These are phyloP conservation scores for Solanum virginianum DNA, from an alignment of 257 asterid genomes.

Conservation along the genomic window DNA sequence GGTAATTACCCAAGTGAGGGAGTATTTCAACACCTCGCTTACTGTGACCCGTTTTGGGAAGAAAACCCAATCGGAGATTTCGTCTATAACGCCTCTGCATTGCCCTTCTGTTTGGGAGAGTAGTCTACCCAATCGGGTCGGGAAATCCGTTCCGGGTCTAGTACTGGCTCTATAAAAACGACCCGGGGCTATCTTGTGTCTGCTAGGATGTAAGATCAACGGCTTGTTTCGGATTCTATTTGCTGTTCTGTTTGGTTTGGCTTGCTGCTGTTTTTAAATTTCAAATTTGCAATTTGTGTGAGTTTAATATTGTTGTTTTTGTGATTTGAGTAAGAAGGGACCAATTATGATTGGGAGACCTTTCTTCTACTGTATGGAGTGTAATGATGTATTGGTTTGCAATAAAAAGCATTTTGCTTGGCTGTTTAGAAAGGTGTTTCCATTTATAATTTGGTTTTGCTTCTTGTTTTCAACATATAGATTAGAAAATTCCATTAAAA, in stretches of 20 bases:
- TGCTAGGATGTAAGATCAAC: not conserved
- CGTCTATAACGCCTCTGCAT: slow-evolving; percentile 24
- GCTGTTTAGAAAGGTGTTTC: not conserved
- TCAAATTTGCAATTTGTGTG: not conserved
- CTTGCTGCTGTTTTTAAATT: not conserved
- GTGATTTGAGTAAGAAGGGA: slow-evolving; percentile 7
- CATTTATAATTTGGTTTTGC: not conserved
- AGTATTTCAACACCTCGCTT: slow-evolving; percentile 89
- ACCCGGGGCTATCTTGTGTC: not conserved
- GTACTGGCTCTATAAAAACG: slow-evolving; percentile 52
- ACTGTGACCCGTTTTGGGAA: slow-evolving; percentile 65
- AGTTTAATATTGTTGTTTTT: not conserved
- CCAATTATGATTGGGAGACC: slow-evolving; percentile 18
- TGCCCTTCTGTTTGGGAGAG: slow-evolving; percentile 89
- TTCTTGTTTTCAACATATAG: not conserved
- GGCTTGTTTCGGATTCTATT: not conserved
- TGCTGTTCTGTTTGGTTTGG: slow-evolving; percentile 1
- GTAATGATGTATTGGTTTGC: not conserved
- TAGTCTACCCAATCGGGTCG: slow-evolving; percentile 67
- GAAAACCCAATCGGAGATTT: slow-evolving; percentile 8
- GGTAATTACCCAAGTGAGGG: slow-evolving; percentile 88
- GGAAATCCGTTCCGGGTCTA: slow-evolving; percentile 86
- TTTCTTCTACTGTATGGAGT: not conserved
- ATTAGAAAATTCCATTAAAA: not conserved
- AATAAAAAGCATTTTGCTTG: slow-evolving; percentile 7